Evolutionary conservation across 148 eudicot genomes (phyloP), one percentile per base, ranked within the genome.

Genomic region (Simmondsia chinensis): DNA sequence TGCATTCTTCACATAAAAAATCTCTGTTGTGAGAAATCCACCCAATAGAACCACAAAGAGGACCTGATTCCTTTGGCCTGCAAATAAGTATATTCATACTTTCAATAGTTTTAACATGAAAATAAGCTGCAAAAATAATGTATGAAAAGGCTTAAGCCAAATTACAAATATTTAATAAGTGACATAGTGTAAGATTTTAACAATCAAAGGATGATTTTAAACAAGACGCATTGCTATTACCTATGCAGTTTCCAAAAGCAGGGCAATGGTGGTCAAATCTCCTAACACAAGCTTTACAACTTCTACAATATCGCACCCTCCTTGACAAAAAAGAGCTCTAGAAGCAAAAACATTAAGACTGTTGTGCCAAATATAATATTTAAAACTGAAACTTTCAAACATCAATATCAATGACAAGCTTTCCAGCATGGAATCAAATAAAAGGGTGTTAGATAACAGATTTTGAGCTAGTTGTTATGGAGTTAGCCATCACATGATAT

Each of bases 201-300:
- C 12, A 26, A 48, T 44, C 10, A 19, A 17, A 5, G 5, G 8
- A 1, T 35, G 42, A 39, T 12, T 19, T 52, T 14, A 4, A 58
- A 39, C 16, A n/a, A 43, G 31, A 51, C 17, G 29, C 46, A 37
- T 17, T 57, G 25, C 16, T 38, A 23, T 59, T 71, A 86, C 96
- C 96, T 60, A 86, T 76, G 54, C 96, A 86, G 65, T 82, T 86
- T 31, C 93, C 96, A 54, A 86, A 82, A 38, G 87, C 93, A 32
- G 96, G 87, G 60, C 96, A 86, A 36, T 86, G 96, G 57, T 86
- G 96, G 71, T 86, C 96, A 59, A 78, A 79, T 56, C 83, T 79
- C 52, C 64, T 61, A 50, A 86, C 71, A 79, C 73, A 75, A 32
- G 50, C 68, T 59, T 76, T 54, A 72, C 96, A 86, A 25, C 42